Evolutionary conservation across 2,329 filamentous ascomycete genomes (phyloP).

Genomic region (Diaporthe helianthi): DNA sequence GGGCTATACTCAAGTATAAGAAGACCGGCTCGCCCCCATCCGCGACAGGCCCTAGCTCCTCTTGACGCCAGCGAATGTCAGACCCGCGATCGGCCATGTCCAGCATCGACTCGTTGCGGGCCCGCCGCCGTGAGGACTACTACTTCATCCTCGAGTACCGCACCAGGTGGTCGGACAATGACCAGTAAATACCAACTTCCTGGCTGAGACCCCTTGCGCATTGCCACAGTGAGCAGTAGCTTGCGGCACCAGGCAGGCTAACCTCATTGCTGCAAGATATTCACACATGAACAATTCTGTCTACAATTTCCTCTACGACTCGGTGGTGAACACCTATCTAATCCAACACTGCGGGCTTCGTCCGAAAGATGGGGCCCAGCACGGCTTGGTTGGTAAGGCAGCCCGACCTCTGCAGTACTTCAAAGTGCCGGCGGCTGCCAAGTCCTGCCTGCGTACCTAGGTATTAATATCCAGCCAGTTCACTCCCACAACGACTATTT

Average conservation of each 20-base stretch:
- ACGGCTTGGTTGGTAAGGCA: constrained; percentile 69
- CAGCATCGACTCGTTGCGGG: constrained; percentile 57
- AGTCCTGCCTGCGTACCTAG: neutral
- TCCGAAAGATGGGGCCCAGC: constrained; percentile 73
- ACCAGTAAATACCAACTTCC: constrained; percentile 29
- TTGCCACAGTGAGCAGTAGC: constrained; percentile 13
- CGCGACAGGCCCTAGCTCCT: neutral
- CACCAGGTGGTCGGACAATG: constrained; percentile 74
- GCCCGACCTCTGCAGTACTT: neutral
- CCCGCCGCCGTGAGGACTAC: constrained; percentile 75
- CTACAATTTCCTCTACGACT: constrained; percentile 89
- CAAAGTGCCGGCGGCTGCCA: neutral
- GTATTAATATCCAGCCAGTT: constrained; percentile 50
- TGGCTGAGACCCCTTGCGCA: neutral
- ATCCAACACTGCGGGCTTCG: constrained; percentile 78
- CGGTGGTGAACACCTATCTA: constrained; percentile 87
- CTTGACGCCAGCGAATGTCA: neutral
- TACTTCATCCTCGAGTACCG: constrained; percentile 80
- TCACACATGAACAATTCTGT: constrained; percentile 91
- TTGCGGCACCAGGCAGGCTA: constrained; percentile 29
- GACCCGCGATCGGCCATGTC: constrained; percentile 41
- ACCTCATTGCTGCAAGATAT: constrained; percentile 57
- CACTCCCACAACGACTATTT: constrained; percentile 89
- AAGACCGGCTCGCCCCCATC: neutral
- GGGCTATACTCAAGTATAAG: constrained; percentile 9